Evolutionary conservation across 1,284 basidiomycete species (phyloP).

Genomic region (Ganoderma lingzhi): DNA sequence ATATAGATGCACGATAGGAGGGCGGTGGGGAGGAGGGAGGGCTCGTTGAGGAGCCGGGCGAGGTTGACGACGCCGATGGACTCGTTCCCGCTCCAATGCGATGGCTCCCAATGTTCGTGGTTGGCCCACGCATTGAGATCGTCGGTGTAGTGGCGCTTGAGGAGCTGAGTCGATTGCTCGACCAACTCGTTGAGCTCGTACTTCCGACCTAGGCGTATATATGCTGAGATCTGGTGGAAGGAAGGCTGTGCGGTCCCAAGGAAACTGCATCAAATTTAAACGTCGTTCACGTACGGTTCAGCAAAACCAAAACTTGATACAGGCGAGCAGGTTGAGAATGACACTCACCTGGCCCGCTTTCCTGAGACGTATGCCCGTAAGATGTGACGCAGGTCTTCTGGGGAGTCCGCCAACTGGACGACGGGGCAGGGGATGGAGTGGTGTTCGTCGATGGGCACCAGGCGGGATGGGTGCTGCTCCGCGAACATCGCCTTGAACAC

Average conservation of each 20-base stretch:
- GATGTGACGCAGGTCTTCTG: slow-evolving; percentile 17
- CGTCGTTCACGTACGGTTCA: no score
- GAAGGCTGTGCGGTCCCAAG: background rate
- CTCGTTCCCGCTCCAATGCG: background rate
- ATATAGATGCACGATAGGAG: background rate
- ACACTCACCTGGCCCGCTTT: background rate
- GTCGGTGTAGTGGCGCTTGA: background rate
- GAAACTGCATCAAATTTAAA: background rate
- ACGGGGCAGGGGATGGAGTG: slow-evolving; percentile 14
- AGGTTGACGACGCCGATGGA: background rate
- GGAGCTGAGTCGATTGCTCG: background rate
- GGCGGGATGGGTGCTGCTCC: background rate
- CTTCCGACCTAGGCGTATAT: background rate
- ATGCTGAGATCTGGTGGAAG: background rate
- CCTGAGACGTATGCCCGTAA: background rate
- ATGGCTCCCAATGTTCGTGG: background rate
- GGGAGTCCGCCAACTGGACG: slow-evolving; percentile 9
- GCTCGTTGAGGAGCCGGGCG: background rate
- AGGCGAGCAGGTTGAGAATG: background rate
- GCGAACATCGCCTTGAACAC: slow-evolving; percentile 54
- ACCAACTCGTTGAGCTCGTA: background rate
- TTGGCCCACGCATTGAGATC: background rate
- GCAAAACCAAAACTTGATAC: background rate
- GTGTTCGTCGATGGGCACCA: background rate
- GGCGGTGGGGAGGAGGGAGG: background rate